Evolutionary conservation across 305 asterid genomes (phyloP), one percentile per base, ranked within the genome.

Genomic region (Fraxinus floribunda): DNA sequence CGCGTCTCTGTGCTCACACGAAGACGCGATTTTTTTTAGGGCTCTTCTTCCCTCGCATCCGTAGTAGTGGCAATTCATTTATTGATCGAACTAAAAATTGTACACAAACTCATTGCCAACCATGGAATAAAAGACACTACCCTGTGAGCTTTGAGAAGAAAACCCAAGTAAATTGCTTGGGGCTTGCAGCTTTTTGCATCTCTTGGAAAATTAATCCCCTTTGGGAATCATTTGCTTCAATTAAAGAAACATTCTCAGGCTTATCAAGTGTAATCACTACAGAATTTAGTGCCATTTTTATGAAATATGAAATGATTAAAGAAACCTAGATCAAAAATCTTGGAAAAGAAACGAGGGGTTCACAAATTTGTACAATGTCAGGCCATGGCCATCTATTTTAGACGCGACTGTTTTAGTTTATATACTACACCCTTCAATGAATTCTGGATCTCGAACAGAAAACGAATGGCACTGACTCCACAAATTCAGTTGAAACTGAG

Each of bases 181-280:
- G 92, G 79, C 92, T 92, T 15, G 93, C 84, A 0, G 89, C 83
- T 62, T 89, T 90, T 72, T 90, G 91, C 89, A 93, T 91, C 82
- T 94, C 95, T 62, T 77, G 86, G 78, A 92, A 85, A n/a, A 79
- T 78, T 1, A 90, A 83, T 32, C 78, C 86, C 36, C 87, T 84
- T 76, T 78, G 62, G 68, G 86, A 39, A n/a, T 36, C 79, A 35
- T 88, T 88, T 72, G 91, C 76, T 80, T 92, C 94, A 15, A 94
- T 87, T 71, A 93, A 44, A 0, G 98, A 89, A 8, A 91, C 87
- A 30, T 86, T 91, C 60, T 86, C 91, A 0, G 94, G 88, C 85
- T 89, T 92, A 79, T 95, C 97, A 0, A 95, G 90, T 4, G 95
- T 91, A 32, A 95, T 89, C 1, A 89, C 95, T 26, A 94, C 94